Base-by-base conservation (phyloP, 2,329 filamentous ascomycete genomes). In the Fusarium torreyae region DNA sequence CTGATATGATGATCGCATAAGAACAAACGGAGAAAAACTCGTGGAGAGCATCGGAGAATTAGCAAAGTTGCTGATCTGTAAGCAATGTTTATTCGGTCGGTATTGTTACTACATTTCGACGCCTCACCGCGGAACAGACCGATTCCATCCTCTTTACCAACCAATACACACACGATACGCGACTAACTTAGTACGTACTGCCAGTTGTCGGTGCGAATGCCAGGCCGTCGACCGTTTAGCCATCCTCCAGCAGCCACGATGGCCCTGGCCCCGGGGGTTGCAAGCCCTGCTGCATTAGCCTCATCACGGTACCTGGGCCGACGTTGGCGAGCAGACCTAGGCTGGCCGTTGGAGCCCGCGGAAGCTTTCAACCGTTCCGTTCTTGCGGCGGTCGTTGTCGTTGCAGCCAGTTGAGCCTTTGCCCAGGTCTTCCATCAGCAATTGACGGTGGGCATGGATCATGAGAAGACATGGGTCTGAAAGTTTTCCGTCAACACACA, bases 241-340 rank as follows among this genome's bases (percentile, higher is more conserved):
- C 66, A 63, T 71, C 56, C 52, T 52, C 50, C 55, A 62, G 34
- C 61, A 58, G 63, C 63, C 71, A 70, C 64, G 69, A 72, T 51
- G 48, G 54, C 57, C 66, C 69, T 58, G 59, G 39, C 52, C 64
- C 64, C 66, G 58, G 60, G 68, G 57, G 57, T 65, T 64, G 56
- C 52, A 67, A 63, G 54, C 66, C 68, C 58, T 74, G 66, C 52
- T 60, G 71, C 69, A 74, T 74, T 74, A 74, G 71, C 69, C 59
- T 64, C 52, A 26, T 20, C 24, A 57, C 46, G 53, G 56, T 72
- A 67, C 63, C 57, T 72, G 59, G 49, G 63, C 58, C 65, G 66
- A 67, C 56, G 62, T 68, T 72, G 65, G 62, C 34, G 40, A 34
- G 48, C 57, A 52, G 63, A 24, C 62, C 49, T 49, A 26, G 54